Conservation (phyloP, 495 filamentous ascomycete species). For the Apodospora peruviana region DNA sequence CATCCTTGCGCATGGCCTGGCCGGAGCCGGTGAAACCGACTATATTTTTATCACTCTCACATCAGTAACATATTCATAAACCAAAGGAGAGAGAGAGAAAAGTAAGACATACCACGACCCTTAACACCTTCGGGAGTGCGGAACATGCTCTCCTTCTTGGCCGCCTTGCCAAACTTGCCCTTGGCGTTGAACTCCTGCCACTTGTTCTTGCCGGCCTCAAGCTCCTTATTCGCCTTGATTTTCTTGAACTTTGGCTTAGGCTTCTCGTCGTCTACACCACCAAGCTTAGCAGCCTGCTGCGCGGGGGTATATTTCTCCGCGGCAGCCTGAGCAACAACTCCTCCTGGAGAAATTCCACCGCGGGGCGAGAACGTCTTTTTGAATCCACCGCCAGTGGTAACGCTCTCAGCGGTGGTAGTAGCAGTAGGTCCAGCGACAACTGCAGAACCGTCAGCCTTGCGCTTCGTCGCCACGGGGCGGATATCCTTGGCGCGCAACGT, state of each 20-base stretch:
- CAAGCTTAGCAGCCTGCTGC: conserved; percentile 46
- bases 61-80: not conserved
- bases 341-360: conserved; percentile 70
- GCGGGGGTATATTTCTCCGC: conserved; percentile 26
- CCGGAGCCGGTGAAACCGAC: conserved; percentile 96
- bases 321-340: conserved; percentile 73
- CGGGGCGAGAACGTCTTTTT: conserved; percentile 17
- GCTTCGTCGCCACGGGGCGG: conserved; percentile 70
- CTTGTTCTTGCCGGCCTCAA: conserved; percentile 85
- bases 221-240: conserved; percentile 82
- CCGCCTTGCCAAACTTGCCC: conserved; percentile 66
- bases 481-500: conserved; percentile 81
- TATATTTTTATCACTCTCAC: conserved; percentile 39
- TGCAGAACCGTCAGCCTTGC: conserved; percentile 82
- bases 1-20: conserved; percentile 89
- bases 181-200: conserved; percentile 90
- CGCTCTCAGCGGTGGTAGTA: not conserved
- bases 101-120: conserved; percentile 62
- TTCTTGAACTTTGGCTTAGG: conserved; percentile 54
- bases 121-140: conserved; percentile 80
- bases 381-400: not conserved
- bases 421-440: conserved; percentile 33
- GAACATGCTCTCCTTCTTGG: conserved; percentile 96
- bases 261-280: conserved; percentile 28
- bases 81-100: not conserved